These are phyloP conservation scores for Hirschioporus abietinus DNA, from an alignment of 768 basidiomycete species.

Conservation along the genomic window DNA sequence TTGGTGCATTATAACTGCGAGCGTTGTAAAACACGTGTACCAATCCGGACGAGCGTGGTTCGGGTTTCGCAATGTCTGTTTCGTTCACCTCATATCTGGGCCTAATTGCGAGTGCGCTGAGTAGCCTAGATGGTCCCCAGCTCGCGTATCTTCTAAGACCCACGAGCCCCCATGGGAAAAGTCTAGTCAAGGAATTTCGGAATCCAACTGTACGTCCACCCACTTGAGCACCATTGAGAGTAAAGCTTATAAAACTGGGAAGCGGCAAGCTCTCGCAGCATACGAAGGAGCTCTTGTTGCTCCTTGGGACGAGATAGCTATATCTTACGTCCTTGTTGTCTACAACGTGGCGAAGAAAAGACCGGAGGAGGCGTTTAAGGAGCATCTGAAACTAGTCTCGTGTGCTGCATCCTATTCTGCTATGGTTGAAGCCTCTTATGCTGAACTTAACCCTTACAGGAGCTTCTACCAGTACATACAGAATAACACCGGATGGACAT, in stretches of 20 bases:
- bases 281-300: conserved; percentile 61
- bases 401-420: conserved; percentile 35
- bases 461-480: conserved; percentile 74
- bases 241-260: conserved; percentile 1
- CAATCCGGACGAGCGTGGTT: background rate
- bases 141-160: conserved; percentile 73
- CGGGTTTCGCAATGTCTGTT: conserved; percentile 23
- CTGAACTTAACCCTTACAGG: conserved; percentile 28
- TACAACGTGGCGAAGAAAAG: conserved; percentile 64
- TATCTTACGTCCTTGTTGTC: conserved; percentile 76
- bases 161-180: conserved; percentile 72
- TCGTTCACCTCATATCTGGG: conserved; percentile 56
- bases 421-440: background rate
- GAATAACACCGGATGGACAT: conserved; percentile 81
- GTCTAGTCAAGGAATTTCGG: conserved; percentile 65
- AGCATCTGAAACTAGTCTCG: conserved; percentile 72
- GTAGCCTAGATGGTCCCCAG: conserved; percentile 59
- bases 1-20: background rate
- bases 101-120: conserved; percentile 56
- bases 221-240: background rate
- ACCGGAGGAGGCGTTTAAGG: conserved; percentile 71
- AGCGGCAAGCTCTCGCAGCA: conserved; percentile 26
- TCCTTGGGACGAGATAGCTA: conserved; percentile 85
- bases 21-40: background rate
- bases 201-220: conserved; percentile 42